These are phyloP conservation scores for Hydnomerulius pinastri DNA, from an alignment of 768 basidiomycete genomes.

Conservation along the genomic window DNA sequence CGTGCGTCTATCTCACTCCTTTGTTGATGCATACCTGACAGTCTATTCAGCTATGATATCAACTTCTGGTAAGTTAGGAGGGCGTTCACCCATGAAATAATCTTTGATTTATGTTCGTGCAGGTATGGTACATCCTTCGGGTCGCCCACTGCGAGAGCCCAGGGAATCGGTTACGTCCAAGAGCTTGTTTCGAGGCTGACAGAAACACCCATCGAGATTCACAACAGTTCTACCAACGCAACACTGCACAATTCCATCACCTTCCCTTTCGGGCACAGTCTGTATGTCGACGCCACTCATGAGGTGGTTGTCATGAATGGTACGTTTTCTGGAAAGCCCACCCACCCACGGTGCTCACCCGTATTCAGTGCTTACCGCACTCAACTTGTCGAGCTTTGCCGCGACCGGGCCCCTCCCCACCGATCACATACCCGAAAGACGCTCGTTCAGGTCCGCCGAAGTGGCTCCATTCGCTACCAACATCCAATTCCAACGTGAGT, in stretches of 20 bases:
- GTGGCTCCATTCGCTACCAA: constrained; percentile 85
- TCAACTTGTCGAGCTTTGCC: constrained; percentile 75
- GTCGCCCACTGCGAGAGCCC: constrained; percentile 67
- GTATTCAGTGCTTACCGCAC: constrained; percentile 68
- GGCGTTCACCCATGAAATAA: constrained; percentile 1
- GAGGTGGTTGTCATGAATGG: constrained; percentile 82
- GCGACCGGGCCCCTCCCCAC: constrained; percentile 65
- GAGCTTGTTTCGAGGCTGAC: constrained; percentile 82
- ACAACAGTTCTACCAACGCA: constrained; percentile 80
- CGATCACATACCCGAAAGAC: constrained; percentile 61
- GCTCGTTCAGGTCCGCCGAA: constrained; percentile 69
- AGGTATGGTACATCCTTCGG: constrained; percentile 74
- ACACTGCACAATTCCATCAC: constrained; percentile 68
- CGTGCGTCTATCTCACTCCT: constrained; percentile 43
- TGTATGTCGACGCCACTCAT: constrained; percentile 87
- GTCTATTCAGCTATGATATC: background rate
- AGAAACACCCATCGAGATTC: constrained; percentile 61
- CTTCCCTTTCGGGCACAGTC: constrained; percentile 65
- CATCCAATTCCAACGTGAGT: constrained; percentile 79
- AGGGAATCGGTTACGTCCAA: constrained; percentile 75
- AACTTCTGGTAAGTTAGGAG: constrained; percentile 4
- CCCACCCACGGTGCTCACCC: constrained; percentile 1
- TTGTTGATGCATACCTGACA: background rate
- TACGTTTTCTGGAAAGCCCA: constrained; percentile 30
- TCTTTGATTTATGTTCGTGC: background rate